Percentiles rank a stretch among this genome's conserved stretches.
phyloP scores from a whole-genome alignment of 2,329 filamentous ascomycete species.

The Trichoderma koningiopsis region DNA sequence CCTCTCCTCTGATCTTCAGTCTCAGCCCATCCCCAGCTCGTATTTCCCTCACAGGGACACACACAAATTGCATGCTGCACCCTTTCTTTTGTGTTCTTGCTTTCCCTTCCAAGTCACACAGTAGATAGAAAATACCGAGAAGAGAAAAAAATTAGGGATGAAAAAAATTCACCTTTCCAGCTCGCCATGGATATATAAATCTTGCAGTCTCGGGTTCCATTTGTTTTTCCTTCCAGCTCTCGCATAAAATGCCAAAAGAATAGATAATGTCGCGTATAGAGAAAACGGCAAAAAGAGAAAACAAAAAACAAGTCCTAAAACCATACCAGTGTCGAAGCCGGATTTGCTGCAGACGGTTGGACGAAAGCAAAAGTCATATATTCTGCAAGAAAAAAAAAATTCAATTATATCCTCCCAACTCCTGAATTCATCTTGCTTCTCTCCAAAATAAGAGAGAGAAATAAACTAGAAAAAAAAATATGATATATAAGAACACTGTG shows the following conservation, averaged over 20 bases:
- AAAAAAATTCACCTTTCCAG: neutral
- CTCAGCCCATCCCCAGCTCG: neutral
- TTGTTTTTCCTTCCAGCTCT: neutral
- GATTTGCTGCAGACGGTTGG: neutral
- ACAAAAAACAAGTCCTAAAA: neutral
- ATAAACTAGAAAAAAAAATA: neutral
- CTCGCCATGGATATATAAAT: neutral
- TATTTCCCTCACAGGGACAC: neutral
- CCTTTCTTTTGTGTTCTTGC: neutral
- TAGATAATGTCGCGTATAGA: neutral
- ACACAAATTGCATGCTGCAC: neutral
- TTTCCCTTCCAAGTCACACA: neutral
- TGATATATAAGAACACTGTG: neutral
- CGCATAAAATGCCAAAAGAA: neutral
- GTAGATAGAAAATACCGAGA: neutral
- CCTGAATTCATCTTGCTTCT: slow-evolving; percentile 8
- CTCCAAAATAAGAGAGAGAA: slow-evolving; percentile 7
- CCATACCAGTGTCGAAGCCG: neutral
- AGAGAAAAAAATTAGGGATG: neutral
- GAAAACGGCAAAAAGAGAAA: neutral
- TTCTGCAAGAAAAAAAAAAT: neutral
- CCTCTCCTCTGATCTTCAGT: neutral
- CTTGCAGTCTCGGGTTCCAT: slow-evolving; percentile 13
- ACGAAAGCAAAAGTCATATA: slow-evolving; percentile 2
- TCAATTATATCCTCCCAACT: slow-evolving; percentile 24